Percentiles rank a stretch among this genome's conserved stretches.
Evolutionary conservation across 139 green algal species (phyloP).

Genomic region (Micromonas commoda): DNA sequence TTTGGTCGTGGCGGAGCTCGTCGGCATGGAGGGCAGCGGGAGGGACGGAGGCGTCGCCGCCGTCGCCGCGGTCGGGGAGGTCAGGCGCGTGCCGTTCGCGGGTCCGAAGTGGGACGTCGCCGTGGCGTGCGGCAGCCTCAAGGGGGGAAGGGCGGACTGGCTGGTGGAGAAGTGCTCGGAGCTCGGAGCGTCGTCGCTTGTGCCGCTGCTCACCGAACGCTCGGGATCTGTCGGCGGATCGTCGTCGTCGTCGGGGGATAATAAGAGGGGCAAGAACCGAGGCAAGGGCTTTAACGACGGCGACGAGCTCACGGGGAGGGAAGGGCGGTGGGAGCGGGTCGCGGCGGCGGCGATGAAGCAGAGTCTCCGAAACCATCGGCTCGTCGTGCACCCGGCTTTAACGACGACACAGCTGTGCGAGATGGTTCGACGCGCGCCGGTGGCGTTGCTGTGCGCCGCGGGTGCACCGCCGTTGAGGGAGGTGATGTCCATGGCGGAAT

Average conservation of each 20-base stretch:
- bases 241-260: background rate
- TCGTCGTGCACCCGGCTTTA: constrained; percentile 38
- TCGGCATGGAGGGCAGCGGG: background rate
- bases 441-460: constrained; percentile 10
- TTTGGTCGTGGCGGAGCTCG: background rate
- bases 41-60: background rate
- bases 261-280: background rate
- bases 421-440: background rate
- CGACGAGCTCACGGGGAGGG: background rate
- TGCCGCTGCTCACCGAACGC: constrained; percentile 66
- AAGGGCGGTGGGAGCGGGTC: constrained; percentile 48
- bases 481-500: background rate
- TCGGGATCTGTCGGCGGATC: constrained; percentile 44
- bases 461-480: background rate
- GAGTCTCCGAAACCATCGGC: constrained; percentile 54
- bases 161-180: constrained; percentile 85
- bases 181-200: constrained; percentile 61
- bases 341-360: constrained; percentile 77
- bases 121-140: constrained; percentile 65
- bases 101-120: constrained; percentile 43
- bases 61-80: background rate
- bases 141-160: constrained; percentile 75
- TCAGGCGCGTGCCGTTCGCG: background rate
- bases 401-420: constrained; percentile 36
- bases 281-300: background rate